Evolutionary conservation across 1,139 yeast genomes (phyloP), one percentile per base, ranked within the genome.

Genomic region (Groenewaldozyma sp.): DNA sequence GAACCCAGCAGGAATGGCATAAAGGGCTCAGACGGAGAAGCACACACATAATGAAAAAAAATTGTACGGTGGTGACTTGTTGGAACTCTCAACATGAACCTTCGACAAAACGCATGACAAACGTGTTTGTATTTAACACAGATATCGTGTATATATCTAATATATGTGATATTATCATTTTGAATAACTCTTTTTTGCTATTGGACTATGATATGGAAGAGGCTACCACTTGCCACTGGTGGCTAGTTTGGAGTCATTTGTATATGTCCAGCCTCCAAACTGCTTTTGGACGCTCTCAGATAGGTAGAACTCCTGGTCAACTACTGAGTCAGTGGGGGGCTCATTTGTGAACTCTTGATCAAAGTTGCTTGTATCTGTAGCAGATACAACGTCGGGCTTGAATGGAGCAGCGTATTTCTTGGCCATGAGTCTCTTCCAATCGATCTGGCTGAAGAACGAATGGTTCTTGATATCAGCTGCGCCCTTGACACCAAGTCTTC

Each of bases 181-280:
- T n/a, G n/a, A n/a, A n/a, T n/a, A n/a, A n/a, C n/a, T n/a, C n/a
- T n/a, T n/a, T n/a, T n/a, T n/a, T n/a, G n/a, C n/a, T n/a, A n/a
- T n/a, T n/a, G n/a, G n/a, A n/a, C n/a, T n/a, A n/a, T 7, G 19
- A n/a, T n/a, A n/a, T n/a, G n/a, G n/a, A n/a, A n/a, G n/a, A n/a
- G n/a, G n/a, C 32, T 37, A 50, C 54, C 54, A 50, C 28, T 45
- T 41, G 10, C 52, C 53, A 24, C 48, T 42, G 33, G 45, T 48
- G 13, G 53, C 55, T 26, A 52, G 42, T 36, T 47, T 49, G 29
- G 54, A 51, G 37, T 52, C 55, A 17, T 43, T 46, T 41, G 84
- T 86, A 60, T 87, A 88, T 1, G 96, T 88, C 98, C 98, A 91
- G 3, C 98, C 97, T 37, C 95, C 97, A 69, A 91, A 91, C 63